Base-by-base conservation (phyloP, 495 filamentous ascomycete genomes). In the Beverwykella pulmonaria region DNA sequence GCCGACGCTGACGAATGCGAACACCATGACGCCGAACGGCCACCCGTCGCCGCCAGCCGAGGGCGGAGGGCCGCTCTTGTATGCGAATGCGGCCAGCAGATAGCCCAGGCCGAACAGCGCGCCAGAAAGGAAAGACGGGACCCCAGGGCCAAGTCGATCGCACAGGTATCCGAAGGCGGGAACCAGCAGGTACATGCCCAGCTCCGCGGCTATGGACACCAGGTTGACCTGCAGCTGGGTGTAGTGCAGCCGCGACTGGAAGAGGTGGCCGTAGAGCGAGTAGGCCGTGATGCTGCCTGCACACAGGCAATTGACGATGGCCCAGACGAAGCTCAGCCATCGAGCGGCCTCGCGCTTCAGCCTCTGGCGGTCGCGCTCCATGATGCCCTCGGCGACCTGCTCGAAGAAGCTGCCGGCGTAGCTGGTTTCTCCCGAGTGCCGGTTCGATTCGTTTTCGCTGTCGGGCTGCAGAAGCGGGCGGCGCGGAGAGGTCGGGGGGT, bases 141-240 rank as follows among this genome's bases (percentile, higher is more conserved):
- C 84, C 2, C 88, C 84, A 0, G 94, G 92, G 0, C 90, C 90
- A 60, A 89, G 85, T 15, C 92, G 88, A 76, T 98, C 94, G 77
- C 92, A 97, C 27, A 95, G 76, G 75, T 90, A 94, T 1, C 94
- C 94, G 66, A 94, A 87, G n/a, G 95, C 60, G 2, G 93, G 89
- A 1, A 97, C 91, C 10, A 90, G 90, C 1, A 95, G 83, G 75
- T 98, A 98, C 84, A 95, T 87, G 52, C 90, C 86, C 19, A 97
- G 78, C 72, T 90, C 92, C 9, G 90, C 92, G 23, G 89, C 86
- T 70, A 92, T 93, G 48, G 89, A 88, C 20, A 97, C 86, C 22
- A 87, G 84, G 77, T 98, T 98, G 75, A 98, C 90, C 70, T 92
- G 90, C 59, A 92, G 82, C 78, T 98, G 94, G 1, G 86, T 88